Evolutionary conservation across 371 early-diverging fungal genomes (phyloP).

Genomic region (Rhizomucor miehei): DNA sequence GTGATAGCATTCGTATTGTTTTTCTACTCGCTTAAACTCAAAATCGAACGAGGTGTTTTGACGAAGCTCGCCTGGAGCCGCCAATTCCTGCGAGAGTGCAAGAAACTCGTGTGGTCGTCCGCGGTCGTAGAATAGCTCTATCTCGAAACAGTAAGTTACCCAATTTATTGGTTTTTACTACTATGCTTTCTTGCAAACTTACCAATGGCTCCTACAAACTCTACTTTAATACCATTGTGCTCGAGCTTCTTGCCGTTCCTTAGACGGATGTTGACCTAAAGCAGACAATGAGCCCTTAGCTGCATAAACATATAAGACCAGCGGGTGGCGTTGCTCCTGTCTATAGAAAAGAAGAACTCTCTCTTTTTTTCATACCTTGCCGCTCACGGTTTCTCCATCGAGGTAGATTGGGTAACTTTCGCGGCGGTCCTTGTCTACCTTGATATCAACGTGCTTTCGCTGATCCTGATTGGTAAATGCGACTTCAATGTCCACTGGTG

Average conservation of each 20-base stretch:
- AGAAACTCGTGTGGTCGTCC: constrained; percentile 94
- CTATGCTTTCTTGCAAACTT: constrained; percentile 13
- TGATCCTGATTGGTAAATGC: constrained; percentile 70
- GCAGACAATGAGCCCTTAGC: too few relatives aligned
- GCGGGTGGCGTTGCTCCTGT: too few relatives aligned
- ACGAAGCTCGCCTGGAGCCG: constrained; percentile 84
- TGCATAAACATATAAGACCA: not conserved
- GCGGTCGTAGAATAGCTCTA: constrained; percentile 93
- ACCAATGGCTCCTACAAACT: constrained; percentile 96
- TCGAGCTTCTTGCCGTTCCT: constrained; percentile 90
- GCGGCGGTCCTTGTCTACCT: constrained; percentile 83
- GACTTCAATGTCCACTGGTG: constrained; percentile 87
- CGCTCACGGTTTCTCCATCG: constrained; percentile 92
- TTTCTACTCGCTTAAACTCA: constrained; percentile 91
- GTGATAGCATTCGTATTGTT: constrained; percentile 87
- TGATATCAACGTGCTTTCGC: constrained; percentile 85
- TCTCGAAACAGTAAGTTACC: not conserved
- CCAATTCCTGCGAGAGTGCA: constrained; percentile 83
- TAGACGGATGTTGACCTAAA: constrained; percentile 83
- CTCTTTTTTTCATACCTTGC: too few relatives aligned
- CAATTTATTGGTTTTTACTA: not conserved
- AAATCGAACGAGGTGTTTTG: constrained; percentile 76
- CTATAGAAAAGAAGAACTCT: too few relatives aligned
- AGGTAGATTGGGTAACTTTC: constrained; percentile 92
- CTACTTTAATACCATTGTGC: constrained; percentile 96